Percentiles rank a stretch among this genome's conserved stretches.
Conservation (phyloP, 768 basidiomycete genomes). For the Tulasnella sp. region DNA sequence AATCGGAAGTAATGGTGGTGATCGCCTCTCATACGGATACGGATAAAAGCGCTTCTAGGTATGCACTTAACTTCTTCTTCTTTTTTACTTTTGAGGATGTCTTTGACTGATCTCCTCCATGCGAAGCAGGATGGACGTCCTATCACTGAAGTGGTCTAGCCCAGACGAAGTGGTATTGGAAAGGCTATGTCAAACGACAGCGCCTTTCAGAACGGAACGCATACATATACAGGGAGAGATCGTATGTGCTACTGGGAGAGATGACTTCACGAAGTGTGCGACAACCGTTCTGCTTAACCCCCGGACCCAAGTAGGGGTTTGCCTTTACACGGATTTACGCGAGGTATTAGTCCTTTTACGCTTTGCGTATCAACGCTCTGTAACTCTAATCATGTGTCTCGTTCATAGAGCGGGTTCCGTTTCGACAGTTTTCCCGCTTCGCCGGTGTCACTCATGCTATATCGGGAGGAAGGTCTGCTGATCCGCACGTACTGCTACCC, state of each 20-base stretch:
- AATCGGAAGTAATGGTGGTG: conserved; percentile 4
- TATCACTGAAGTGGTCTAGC: not conserved
- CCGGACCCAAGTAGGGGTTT: not conserved
- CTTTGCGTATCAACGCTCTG: not conserved
- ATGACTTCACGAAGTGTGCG: not conserved
- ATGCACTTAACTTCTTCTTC: not conserved
- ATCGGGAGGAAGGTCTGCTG: not conserved
- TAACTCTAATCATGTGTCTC: not conserved
- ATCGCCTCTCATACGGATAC: not conserved
- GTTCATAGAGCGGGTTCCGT: not conserved
- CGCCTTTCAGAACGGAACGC: not conserved
- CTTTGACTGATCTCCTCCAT: not conserved
- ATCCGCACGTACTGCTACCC: conserved; percentile 1
- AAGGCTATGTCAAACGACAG: not conserved
- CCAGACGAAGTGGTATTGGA: not conserved
- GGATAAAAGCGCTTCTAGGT: not conserved
- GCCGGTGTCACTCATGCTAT: not conserved
- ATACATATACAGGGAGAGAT: conserved; percentile 6
- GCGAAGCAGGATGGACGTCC: not conserved
- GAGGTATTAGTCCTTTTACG: not conserved
- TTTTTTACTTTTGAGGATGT: not conserved
- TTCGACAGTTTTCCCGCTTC: not conserved
- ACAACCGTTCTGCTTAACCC: not conserved
- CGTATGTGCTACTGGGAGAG: not conserved
- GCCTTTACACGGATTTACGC: not conserved